A percentile compares a stretch with the other conserved stretches of the same genome.
Evolutionary conservation across 768 basidiomycete genomes (phyloP).

Genomic region (Cyathus striatus): DNA sequence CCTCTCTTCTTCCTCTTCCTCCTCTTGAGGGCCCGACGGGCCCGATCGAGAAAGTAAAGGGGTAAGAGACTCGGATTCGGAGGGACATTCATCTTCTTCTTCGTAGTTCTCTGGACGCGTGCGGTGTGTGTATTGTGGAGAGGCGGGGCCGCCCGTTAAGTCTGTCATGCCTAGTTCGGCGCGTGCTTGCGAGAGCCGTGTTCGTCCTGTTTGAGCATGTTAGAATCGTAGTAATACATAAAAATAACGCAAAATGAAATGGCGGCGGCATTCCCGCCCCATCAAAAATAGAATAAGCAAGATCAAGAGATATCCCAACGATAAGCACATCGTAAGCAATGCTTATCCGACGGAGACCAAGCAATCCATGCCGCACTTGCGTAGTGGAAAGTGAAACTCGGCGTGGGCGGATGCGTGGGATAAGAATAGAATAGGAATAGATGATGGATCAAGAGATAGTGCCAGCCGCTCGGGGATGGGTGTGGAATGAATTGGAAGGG

Average conservation of each 20-base stretch:
- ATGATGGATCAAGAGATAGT: too few relatives aligned
- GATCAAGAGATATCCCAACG: too few relatives aligned
- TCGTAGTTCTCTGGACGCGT: slow-evolving; percentile 72
- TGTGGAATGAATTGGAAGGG: too few relatives aligned
- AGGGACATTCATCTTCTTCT: slow-evolving; percentile 62
- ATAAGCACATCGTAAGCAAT: too few relatives aligned
- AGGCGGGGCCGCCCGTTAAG: slow-evolving; percentile 63
- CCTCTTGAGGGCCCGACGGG: slow-evolving; percentile 35
- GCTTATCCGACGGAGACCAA: too few relatives aligned
- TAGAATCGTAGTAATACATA: neutral
- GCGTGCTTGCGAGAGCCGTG: slow-evolving; percentile 77
- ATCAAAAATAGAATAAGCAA: too few relatives aligned
- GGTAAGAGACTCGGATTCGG: slow-evolving; percentile 57
- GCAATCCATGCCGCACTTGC: too few relatives aligned
- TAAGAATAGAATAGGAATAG: too few relatives aligned
- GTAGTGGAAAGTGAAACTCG: too few relatives aligned
- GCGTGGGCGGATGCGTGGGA: too few relatives aligned
- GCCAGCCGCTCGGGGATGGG: too few relatives aligned
- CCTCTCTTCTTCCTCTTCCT: slow-evolving; percentile 56
- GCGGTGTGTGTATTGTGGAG: slow-evolving; percentile 56
- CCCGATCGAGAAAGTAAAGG: slow-evolving; percentile 49
- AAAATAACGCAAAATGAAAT: neutral
- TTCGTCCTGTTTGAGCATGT: slow-evolving; percentile 36
- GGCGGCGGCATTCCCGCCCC: too few relatives aligned
- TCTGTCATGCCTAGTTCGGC: slow-evolving; percentile 86